Percentiles rank a stretch among this genome's conserved stretches.
Conservation (phyloP, 1,139 yeast genomes). For the Pichia sp. region DNA sequence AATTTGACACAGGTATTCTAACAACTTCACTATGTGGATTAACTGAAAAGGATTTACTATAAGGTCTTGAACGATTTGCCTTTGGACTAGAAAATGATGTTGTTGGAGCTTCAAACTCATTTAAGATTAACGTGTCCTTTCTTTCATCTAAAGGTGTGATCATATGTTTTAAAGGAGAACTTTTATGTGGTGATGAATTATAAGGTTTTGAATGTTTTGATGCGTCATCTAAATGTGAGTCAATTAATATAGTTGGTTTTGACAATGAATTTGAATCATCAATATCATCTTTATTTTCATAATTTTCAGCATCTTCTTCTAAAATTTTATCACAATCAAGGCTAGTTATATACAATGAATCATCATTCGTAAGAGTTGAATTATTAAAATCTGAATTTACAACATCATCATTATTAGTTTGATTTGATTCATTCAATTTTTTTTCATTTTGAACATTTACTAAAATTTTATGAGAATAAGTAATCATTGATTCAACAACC, state of each 20-base stretch:
- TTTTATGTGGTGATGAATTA: background rate
- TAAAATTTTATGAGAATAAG: constrained; percentile 71
- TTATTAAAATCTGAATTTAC: background rate
- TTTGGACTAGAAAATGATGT: constrained; percentile 7
- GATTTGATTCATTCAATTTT: background rate
- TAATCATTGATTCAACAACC: constrained; percentile 84
- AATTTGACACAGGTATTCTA: constrained; percentile 2
- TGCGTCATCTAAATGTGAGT: background rate
- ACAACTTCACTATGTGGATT: constrained; percentile 31
- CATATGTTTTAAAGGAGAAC: constrained; percentile 13
- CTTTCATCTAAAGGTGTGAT: background rate
- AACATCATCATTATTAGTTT: background rate
- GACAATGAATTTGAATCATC: background rate
- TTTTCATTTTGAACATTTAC: constrained; percentile 40
- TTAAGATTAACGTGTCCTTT: background rate
- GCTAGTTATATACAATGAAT: too few species aligned
- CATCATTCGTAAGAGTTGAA: too few species aligned
- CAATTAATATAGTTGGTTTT: background rate
- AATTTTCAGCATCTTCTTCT: background rate
- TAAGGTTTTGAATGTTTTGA: background rate
- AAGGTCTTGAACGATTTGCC: constrained; percentile 35
- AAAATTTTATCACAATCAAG: background rate
- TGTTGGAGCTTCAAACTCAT: constrained; percentile 4
- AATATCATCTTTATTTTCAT: background rate
- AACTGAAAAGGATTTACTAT: constrained; percentile 55